These are phyloP conservation scores for Anthoceros angustus DNA, from an alignment of 225 moss, liverwort and hornwort species.

Conservation along the genomic window DNA sequence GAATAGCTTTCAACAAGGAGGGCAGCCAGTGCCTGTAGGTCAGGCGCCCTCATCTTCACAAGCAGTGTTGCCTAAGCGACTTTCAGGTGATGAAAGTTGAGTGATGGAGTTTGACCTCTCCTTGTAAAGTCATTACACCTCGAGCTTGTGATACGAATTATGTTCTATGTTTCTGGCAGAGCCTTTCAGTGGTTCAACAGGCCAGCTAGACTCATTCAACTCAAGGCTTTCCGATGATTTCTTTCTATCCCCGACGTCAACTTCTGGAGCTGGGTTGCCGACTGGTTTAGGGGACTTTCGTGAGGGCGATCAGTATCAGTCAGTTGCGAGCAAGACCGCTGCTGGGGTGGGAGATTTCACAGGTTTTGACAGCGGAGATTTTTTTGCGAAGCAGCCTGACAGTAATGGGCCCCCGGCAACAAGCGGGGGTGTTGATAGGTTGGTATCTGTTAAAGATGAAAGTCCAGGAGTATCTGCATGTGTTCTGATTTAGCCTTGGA, in stretches of 20 bases:
- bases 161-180: neutral
- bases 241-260: neutral
- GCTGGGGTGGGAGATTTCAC: neutral
- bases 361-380: neutral
- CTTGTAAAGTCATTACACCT: neutral
- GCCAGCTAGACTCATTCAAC: neutral
- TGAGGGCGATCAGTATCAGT: neutral
- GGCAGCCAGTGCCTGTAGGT: neutral
- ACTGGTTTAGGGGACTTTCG: constrained; percentile 1
- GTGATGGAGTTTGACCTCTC: neutral
- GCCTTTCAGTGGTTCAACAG: neutral
- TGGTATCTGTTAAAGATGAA: neutral
- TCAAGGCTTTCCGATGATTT: neutral
- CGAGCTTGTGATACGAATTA: neutral
- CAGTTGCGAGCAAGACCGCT: neutral
- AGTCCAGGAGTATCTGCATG: neutral
- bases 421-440: neutral
- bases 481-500: neutral
- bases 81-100: neutral
- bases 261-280: neutral
- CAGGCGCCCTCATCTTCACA: neutral
- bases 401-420: too few species aligned
- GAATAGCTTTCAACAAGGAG: neutral
- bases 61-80: neutral
- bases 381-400: neutral